Conservation (phyloP, 1,139 yeast genomes). For the Taiozyma onychis region DNA sequence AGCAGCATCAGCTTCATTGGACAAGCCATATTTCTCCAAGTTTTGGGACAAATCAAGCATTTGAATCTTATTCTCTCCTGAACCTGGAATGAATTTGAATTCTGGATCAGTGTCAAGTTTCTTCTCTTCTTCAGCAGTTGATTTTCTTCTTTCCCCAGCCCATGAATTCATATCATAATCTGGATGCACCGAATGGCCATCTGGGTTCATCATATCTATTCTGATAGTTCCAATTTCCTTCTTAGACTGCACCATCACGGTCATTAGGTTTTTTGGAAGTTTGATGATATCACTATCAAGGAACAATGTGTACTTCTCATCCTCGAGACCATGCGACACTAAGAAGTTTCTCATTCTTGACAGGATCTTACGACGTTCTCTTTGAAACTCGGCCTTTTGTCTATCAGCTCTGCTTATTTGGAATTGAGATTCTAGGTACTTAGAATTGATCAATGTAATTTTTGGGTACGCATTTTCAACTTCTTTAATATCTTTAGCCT, state of each 20-base stretch:
- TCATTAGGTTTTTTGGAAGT: slow-evolving; percentile 29
- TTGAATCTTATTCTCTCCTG: slow-evolving; percentile 32
- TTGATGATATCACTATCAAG: slow-evolving; percentile 39
- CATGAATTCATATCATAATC: slow-evolving; percentile 44
- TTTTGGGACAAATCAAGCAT: slow-evolving; percentile 25
- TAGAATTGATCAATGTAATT: slow-evolving; percentile 19
- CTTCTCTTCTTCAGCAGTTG: slow-evolving; percentile 30
- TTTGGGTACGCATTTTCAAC: slow-evolving; percentile 9
- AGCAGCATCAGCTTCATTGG: slow-evolving; percentile 19
- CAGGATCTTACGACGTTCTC: slow-evolving; percentile 24
- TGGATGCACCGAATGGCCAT: slow-evolving; percentile 6
- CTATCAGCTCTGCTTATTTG: slow-evolving; percentile 13
- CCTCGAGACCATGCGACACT: slow-evolving; percentile 18
- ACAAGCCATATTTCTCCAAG: slow-evolving; percentile 18
- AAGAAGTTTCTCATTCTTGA: slow-evolving; percentile 30
- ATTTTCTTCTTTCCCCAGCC: slow-evolving; percentile 39
- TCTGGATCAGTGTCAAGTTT: slow-evolving; percentile 29
- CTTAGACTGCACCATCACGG: slow-evolving; percentile 29
- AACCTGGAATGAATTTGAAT: slow-evolving; percentile 36
- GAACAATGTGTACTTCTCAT: slow-evolving; percentile 37
- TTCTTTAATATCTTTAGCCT: slow-evolving; percentile 2
- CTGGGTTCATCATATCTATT: slow-evolving; percentile 20
- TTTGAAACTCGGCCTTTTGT: slow-evolving; percentile 21
- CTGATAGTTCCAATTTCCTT: slow-evolving; percentile 41
- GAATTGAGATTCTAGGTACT: slow-evolving; percentile 17